phyloP scores from a whole-genome alignment of 2,329 filamentous ascomycete genomes.

The Claviceps lovelessii region DNA sequence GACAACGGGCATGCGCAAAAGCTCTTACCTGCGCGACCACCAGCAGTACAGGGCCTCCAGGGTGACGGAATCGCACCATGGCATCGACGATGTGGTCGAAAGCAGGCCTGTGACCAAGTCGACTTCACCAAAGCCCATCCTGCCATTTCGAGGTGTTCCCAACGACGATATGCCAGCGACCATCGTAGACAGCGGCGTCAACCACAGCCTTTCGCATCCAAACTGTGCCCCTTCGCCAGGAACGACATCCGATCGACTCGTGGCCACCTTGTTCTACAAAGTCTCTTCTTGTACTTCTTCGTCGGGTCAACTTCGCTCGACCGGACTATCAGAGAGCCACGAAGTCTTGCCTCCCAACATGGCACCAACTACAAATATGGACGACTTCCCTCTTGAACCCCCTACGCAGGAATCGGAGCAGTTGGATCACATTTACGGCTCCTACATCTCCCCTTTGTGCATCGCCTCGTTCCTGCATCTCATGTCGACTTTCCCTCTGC shows the following conservation, averaged over 20 bases:
- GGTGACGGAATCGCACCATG: constrained; percentile 40
- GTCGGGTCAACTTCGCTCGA: constrained; percentile 15
- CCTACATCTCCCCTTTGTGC: constrained; percentile 50
- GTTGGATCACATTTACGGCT: constrained; percentile 51
- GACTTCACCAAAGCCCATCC: constrained; percentile 26
- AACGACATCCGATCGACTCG: constrained; percentile 33
- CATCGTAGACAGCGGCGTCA: constrained; percentile 48
- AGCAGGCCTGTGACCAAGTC: constrained; percentile 28
- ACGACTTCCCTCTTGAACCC: constrained; percentile 46
- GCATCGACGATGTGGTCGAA: constrained; percentile 52
- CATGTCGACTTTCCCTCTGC: constrained; percentile 47
- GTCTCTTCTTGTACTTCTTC: constrained; percentile 11
- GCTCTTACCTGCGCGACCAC: constrained; percentile 48
- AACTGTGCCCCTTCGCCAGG: constrained; percentile 44
- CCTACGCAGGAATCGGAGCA: constrained; percentile 39
- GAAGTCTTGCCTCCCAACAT: constrained; percentile 35
- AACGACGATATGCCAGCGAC: constrained; percentile 43
- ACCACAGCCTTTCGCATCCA: constrained; percentile 47
- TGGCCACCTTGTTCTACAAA: constrained; percentile 53
- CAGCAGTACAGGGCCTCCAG: constrained; percentile 47
- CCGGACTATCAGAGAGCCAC: constrained; percentile 15
- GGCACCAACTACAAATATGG: constrained; percentile 42
- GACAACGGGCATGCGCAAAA: constrained; percentile 34
- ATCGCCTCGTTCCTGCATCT: constrained; percentile 52
- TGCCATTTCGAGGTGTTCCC: constrained; percentile 46